These are phyloP conservation scores for Breynia disticha DNA, from an alignment of 441 rosid genomes.

Conservation along the genomic window DNA sequence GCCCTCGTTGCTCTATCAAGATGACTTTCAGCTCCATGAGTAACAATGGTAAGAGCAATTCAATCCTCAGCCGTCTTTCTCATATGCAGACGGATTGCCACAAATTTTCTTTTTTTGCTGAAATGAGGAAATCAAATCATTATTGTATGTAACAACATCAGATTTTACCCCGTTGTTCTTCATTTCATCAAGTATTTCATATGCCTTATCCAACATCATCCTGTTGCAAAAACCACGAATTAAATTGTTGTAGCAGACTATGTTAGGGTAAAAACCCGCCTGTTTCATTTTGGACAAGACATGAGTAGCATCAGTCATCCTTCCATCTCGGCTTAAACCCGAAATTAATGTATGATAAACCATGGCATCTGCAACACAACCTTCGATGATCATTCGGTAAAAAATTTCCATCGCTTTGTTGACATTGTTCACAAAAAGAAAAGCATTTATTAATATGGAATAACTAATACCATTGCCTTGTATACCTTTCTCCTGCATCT, in stretches of 20 bases:
- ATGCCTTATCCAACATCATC: conserved; percentile 42
- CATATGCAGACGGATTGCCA: conserved; percentile 29
- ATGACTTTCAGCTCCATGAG: conserved; percentile 46
- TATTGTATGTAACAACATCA: conserved; percentile 49
- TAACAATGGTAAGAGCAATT: conserved; percentile 42
- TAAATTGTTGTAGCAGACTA: conserved; percentile 53
- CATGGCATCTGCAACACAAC: conserved; percentile 44
- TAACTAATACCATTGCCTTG: conserved; percentile 38
- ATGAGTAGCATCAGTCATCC: conserved; percentile 44
- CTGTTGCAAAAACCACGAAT: conserved; percentile 48
- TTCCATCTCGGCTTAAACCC: conserved; percentile 54
- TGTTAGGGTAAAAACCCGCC: conserved; percentile 48
- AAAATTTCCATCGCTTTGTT: conserved; percentile 52
- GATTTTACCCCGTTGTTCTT: conserved; percentile 43
- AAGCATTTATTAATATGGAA: conserved; percentile 47
- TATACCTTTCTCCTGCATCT: conserved; percentile 47
- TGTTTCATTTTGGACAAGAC: conserved; percentile 40
- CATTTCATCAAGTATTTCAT: conserved; percentile 50
- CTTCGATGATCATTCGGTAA: conserved; percentile 35
- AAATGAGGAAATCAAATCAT: conserved; percentile 52
- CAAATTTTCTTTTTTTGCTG: conserved; percentile 34
- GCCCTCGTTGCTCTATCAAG: conserved; percentile 51
- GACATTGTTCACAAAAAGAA: conserved; percentile 45
- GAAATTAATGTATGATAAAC: conserved; percentile 53
- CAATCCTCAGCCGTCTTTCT: conserved; percentile 42